Percentiles rank a stretch among this genome's conserved stretches.
phyloP scores from a whole-genome alignment of 2,329 filamentous ascomycete genomes.

The Xylariaceae sp. region DNA sequence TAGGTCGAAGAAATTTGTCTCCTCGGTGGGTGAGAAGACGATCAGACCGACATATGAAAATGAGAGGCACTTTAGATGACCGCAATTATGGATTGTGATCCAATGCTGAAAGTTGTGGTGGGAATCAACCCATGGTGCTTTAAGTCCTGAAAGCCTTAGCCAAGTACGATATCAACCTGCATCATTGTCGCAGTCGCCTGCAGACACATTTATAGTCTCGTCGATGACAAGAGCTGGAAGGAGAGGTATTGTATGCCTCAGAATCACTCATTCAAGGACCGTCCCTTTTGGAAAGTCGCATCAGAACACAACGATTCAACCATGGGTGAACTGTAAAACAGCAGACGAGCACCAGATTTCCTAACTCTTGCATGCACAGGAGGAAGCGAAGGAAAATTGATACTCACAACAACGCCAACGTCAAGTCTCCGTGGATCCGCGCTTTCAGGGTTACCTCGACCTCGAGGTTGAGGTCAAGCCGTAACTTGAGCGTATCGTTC shows the following conservation, averaged over 20 bases:
- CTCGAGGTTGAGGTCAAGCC: slow-evolving; percentile 75
- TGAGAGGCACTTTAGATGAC: too few species aligned
- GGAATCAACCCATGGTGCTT: background rate
- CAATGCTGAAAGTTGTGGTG: background rate
- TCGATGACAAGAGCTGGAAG: too few species aligned
- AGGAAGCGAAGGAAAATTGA: slow-evolving; percentile 5
- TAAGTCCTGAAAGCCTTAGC: background rate
- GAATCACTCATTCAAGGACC: background rate
- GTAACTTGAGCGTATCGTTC: slow-evolving; percentile 62
- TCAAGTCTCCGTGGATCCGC: slow-evolving; percentile 78
- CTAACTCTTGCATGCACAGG: background rate
- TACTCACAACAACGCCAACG: slow-evolving; percentile 61
- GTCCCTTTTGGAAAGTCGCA: background rate
- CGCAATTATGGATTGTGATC: too few species aligned
- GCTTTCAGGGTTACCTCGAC: slow-evolving; percentile 83
- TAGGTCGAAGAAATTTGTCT: too few species aligned
- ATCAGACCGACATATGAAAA: too few species aligned
- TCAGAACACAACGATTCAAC: background rate
- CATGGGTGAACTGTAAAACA: too few species aligned
- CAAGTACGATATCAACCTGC: background rate
- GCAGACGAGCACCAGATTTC: too few species aligned
- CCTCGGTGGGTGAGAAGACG: too few species aligned
- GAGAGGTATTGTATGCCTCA: background rate
- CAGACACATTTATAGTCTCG: too few species aligned
- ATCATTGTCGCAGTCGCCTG: too few species aligned